Percentiles rank a stretch among this genome's conserved stretches.
Conservation (phyloP, 2,329 filamentous ascomycete species). For the Hymenoscyphus scutula region DNA sequence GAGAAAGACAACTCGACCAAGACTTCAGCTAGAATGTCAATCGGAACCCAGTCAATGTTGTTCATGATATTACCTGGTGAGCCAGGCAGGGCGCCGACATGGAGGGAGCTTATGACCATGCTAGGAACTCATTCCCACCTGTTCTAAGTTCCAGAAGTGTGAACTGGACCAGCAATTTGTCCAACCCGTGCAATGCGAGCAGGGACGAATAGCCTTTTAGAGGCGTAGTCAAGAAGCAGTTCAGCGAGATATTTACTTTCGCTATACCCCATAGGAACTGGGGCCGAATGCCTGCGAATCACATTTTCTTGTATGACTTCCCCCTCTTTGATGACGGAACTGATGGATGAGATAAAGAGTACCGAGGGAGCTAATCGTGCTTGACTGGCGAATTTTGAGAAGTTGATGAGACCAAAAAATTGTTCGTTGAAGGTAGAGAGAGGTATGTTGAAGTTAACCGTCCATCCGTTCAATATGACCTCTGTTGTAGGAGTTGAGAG, state of each 20-base stretch:
- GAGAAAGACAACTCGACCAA: slow-evolving; percentile 34
- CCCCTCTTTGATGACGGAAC: slow-evolving; percentile 15
- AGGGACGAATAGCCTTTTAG: slow-evolving; percentile 39
- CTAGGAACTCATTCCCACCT: slow-evolving; percentile 54
- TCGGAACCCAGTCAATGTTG: slow-evolving; percentile 44
- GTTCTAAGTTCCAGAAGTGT: slow-evolving; percentile 50
- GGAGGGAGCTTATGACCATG: slow-evolving; percentile 8
- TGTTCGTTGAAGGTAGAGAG: slow-evolving; percentile 37
- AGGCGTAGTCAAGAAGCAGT: slow-evolving; percentile 42
- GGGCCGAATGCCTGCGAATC: slow-evolving; percentile 29
- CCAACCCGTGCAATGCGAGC: slow-evolving; percentile 45
- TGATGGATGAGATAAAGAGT: slow-evolving; percentile 34
- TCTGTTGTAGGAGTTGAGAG: slow-evolving; percentile 21
- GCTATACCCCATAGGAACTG: slow-evolving; percentile 35
- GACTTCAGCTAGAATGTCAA: slow-evolving; percentile 42
- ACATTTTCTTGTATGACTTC: background rate
- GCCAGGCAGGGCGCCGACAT: slow-evolving; percentile 10
- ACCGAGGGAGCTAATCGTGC: slow-evolving; percentile 14
- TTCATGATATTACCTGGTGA: slow-evolving; percentile 30
- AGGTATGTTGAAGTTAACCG: slow-evolving; percentile 39
- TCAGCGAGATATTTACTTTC: slow-evolving; percentile 29
- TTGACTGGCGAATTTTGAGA: slow-evolving; percentile 32
- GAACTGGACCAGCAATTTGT: slow-evolving; percentile 44
- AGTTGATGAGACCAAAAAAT: slow-evolving; percentile 40
- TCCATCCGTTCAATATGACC: slow-evolving; percentile 35